A percentile compares a stretch with the other conserved stretches of the same genome.
phyloP scores from a whole-genome alignment of 73 alveolate species.

The Paraurostyla sp. region DNA sequence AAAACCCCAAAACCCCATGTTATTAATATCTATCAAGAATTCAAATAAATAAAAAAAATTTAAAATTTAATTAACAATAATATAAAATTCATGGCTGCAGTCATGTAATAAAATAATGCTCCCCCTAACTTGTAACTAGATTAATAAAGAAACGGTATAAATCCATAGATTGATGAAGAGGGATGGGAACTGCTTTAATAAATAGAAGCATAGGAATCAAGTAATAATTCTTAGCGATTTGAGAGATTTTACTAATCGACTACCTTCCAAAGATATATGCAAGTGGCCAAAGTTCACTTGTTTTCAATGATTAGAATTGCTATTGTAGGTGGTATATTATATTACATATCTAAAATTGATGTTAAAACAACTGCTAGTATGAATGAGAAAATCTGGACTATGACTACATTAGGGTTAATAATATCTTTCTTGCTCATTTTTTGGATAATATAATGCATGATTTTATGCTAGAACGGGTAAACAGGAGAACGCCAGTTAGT shows the following conservation, averaged over 20 bases:
- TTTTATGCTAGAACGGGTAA: background rate
- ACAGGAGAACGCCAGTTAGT: background rate
- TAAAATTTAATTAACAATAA: too few relatives aligned
- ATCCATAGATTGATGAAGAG: too few relatives aligned
- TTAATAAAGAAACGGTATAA: background rate
- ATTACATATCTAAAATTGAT: background rate
- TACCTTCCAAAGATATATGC: background rate
- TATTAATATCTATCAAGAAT: too few relatives aligned
- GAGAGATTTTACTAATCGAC: background rate
- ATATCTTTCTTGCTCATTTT: background rate
- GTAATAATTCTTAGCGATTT: background rate
- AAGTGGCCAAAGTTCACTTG: background rate
- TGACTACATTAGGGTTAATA: background rate
- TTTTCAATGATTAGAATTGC: background rate
- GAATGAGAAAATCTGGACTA: conserved; percentile 22
- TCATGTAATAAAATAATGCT: background rate
- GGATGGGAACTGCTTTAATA: background rate
- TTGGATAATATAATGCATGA: background rate
- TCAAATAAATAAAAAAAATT: too few relatives aligned
- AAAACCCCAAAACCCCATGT: too few relatives aligned
- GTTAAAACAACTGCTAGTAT: background rate
- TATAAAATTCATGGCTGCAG: background rate
- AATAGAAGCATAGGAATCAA: background rate
- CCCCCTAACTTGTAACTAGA: background rate
- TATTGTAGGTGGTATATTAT: background rate